Percentiles rank a stretch among this genome's conserved stretches.
Evolutionary conservation across 192 early-diverging fungal species (phyloP).

Genomic region (Podila epigama): DNA sequence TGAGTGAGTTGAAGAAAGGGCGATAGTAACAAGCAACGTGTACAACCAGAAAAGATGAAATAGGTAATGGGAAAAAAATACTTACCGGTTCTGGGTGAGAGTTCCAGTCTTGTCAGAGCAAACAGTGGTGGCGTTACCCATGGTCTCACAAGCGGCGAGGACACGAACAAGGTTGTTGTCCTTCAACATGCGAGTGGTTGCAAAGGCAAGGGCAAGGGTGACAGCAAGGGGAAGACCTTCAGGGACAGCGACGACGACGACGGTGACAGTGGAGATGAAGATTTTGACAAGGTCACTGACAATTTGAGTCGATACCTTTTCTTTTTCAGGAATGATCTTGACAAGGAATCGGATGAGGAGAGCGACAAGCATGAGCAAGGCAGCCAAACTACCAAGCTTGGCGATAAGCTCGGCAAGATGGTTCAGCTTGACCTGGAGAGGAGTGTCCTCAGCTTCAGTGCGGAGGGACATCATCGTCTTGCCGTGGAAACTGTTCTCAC

Average conservation of each 20-base stretch:
- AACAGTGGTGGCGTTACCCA: conserved; percentile 97
- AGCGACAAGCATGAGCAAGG: conserved; percentile 82
- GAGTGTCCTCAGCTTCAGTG: conserved; percentile 86
- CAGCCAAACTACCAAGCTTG: conserved; percentile 85
- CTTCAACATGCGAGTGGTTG: conserved; percentile 94
- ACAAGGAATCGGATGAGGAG: conserved; percentile 86
- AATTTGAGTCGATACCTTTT: conserved; percentile 52
- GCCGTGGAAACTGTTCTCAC: conserved; percentile 88
- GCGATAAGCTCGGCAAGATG: conserved; percentile 91
- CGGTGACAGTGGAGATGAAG: conserved; percentile 88
- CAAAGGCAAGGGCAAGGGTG: conserved; percentile 91
- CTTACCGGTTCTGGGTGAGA: conserved; percentile 86
- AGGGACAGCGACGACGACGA: conserved; percentile 96
- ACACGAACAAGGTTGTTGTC: conserved; percentile 97
- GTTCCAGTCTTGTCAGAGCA: conserved; percentile 99
- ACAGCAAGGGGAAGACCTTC: conserved; percentile 97
- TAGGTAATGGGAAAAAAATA: neutral
- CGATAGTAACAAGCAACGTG: neutral
- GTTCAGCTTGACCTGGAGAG: conserved; percentile 90
- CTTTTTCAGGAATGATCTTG: conserved; percentile 24
- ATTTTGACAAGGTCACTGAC: conserved; percentile 72
- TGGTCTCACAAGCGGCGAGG: conserved; percentile 95
- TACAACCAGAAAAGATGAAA: neutral
- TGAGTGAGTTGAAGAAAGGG: neutral
- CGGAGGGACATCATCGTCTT: conserved; percentile 86